A percentile compares a stretch with the other conserved stretches of the same genome.
Evolutionary conservation across 768 basidiomycete species (phyloP).

Genomic region (Gloeophyllum trabeum): DNA sequence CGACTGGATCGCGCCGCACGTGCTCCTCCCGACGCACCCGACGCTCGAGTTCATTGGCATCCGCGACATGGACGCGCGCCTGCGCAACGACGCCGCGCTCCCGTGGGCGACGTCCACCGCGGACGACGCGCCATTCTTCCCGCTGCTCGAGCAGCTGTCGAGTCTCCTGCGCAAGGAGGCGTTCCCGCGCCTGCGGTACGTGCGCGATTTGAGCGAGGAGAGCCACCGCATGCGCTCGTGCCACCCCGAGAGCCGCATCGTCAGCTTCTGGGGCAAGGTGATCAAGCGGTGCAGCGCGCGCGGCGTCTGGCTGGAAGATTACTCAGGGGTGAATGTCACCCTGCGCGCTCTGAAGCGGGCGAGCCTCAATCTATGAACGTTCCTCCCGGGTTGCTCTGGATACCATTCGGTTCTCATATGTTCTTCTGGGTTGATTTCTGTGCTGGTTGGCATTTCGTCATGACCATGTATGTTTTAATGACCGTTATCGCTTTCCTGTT

Average conservation of each 20-base stretch:
- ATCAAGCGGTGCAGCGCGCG: conserved; percentile 36
- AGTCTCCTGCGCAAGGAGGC: conserved; percentile 44
- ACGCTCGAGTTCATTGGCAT: conserved; percentile 58
- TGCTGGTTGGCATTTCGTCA: no score
- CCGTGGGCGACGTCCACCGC: conserved; percentile 28
- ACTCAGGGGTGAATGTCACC: conserved; percentile 46
- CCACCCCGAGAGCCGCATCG: conserved; percentile 11
- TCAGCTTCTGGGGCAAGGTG: conserved; percentile 28
- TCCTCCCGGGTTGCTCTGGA: no score
- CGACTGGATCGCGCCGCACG: conserved; percentile 74
- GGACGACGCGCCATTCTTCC: conserved; percentile 44
- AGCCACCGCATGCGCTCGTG: conserved; percentile 39
- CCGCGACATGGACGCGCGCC: conserved; percentile 42
- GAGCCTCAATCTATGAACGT: no score
- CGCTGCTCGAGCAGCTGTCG: conserved; percentile 52
- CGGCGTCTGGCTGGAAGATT: conserved; percentile 58
- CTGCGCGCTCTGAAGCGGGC: conserved; percentile 27
- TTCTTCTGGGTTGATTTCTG: no score
- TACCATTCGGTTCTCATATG: no score
- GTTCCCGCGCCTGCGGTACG: conserved; percentile 48
- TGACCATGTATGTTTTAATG: no score
- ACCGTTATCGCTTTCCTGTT: no score
- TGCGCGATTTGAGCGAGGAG: conserved; percentile 54
- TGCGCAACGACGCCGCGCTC: conserved; percentile 20
- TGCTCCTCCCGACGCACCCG: conserved; percentile 55